These are phyloP conservation scores for Claviceps capensis DNA, from an alignment of 2,329 filamentous ascomycete species.

Conservation along the genomic window DNA sequence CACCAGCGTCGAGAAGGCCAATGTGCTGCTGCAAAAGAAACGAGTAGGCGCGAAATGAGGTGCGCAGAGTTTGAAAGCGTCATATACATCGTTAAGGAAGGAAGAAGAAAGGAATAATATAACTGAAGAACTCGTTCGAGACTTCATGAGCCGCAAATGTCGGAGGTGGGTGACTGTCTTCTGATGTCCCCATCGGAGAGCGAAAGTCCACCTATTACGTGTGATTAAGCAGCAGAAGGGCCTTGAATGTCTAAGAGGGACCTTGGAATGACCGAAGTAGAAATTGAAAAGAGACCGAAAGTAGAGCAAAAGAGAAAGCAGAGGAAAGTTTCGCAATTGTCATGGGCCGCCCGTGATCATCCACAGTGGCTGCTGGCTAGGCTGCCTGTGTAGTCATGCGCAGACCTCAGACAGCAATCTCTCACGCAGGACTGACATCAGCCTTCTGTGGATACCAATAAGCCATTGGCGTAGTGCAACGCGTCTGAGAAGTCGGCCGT, in stretches of 20 bases:
- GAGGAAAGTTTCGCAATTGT: too few relatives aligned
- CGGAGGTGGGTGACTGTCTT: too few relatives aligned
- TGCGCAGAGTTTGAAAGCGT: neutral
- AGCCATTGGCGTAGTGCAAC: slow-evolving; percentile 13
- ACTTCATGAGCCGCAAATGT: neutral
- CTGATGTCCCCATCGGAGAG: neutral
- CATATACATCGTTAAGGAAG: slow-evolving; percentile 8
- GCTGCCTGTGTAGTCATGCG: too few relatives aligned
- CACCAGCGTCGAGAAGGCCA: neutral
- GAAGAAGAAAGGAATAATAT: neutral
- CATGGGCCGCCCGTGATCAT: too few relatives aligned
- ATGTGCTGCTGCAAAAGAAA: neutral
- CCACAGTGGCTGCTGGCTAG: too few relatives aligned
- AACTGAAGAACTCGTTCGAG: neutral
- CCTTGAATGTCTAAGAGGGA: too few relatives aligned
- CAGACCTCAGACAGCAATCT: too few relatives aligned
- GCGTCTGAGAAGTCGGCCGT: slow-evolving; percentile 10
- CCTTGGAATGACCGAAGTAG: neutral
- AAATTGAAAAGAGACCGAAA: neutral
- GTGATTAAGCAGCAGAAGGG: neutral
- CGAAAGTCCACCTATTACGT: slow-evolving; percentile 1
- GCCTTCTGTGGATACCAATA: slow-evolving; percentile 18
- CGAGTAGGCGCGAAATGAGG: too few relatives aligned
- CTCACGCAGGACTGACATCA: neutral
- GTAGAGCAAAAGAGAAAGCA: too few relatives aligned